A percentile compares a stretch with the other conserved stretches of the same genome.
Evolutionary conservation across 75 land plant species (phyloP).

Genomic region (Pinus taeda): DNA sequence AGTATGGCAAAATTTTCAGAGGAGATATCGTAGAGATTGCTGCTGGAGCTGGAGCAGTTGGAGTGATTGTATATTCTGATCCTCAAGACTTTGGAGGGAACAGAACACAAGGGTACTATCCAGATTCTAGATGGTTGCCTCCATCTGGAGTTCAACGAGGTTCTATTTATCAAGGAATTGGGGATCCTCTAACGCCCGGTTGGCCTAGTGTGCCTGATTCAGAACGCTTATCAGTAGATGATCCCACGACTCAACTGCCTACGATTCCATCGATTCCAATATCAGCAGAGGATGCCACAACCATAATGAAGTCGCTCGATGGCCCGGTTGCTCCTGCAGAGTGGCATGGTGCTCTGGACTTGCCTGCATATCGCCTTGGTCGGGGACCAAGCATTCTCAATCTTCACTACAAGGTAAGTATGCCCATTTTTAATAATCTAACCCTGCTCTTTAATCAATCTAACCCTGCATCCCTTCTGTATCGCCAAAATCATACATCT

Average conservation of each 20-base stretch:
- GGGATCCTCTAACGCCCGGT: constrained; percentile 85
- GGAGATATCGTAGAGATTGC: constrained; percentile 73
- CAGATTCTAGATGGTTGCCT: constrained; percentile 71
- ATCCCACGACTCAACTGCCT: constrained; percentile 46
- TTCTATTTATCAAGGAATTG: constrained; percentile 43
- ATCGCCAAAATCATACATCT: not conserved
- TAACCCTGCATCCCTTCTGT: not conserved
- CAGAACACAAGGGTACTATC: constrained; percentile 36
- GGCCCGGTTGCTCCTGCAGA: constrained; percentile 51
- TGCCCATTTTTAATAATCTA: not conserved
- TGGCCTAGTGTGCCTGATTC: constrained; percentile 53
- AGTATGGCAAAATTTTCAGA: constrained; percentile 36
- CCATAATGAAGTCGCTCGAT: constrained; percentile 48
- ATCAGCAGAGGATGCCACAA: constrained; percentile 61
- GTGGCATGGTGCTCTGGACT: constrained; percentile 65
- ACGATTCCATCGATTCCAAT: constrained; percentile 77
- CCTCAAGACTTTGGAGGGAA: constrained; percentile 53
- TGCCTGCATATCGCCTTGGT: constrained; percentile 55
- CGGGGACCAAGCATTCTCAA: constrained; percentile 64
- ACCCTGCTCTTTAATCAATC: too few relatives aligned
- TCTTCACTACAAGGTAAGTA: constrained; percentile 50
- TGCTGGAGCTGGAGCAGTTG: constrained; percentile 58
- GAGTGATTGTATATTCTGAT: constrained; percentile 60
- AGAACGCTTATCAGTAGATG: constrained; percentile 38
- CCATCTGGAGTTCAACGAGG: constrained; percentile 82